A percentile compares a stretch with the other conserved stretches of the same genome.
These are phyloP conservation scores for Talaromyces ruber DNA, from an alignment of 495 filamentous ascomycete genomes.

Conservation along the genomic window DNA sequence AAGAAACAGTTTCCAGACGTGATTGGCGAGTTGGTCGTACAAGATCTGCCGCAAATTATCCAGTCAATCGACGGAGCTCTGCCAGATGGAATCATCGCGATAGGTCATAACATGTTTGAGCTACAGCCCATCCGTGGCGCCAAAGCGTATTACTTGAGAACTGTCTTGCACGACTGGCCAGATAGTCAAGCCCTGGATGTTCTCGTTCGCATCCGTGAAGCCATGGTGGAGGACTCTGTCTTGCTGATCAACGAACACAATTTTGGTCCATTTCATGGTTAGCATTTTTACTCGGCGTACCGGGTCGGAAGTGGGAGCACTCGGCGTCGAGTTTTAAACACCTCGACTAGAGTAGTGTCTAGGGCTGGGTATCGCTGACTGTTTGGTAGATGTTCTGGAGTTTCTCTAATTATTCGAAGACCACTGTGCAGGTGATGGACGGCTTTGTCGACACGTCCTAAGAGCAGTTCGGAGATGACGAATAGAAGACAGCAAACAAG, in stretches of 20 bases:
- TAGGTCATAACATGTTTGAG: neutral
- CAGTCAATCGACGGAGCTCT: neutral
- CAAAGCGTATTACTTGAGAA: neutral
- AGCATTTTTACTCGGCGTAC: neutral
- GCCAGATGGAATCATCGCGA: neutral
- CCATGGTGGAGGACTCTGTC: neutral
- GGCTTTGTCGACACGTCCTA: constrained; percentile 11
- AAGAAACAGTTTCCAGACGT: neutral
- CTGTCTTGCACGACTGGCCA: neutral
- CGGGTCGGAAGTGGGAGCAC: neutral
- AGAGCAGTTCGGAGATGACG: constrained; percentile 11
- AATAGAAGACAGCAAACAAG: constrained; percentile 17
- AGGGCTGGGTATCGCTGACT: neutral
- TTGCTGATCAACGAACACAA: neutral
- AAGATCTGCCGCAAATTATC: neutral
- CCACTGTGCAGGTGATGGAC: constrained; percentile 14
- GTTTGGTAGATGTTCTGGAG: neutral
- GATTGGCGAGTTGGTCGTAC: neutral
- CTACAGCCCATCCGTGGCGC: neutral
- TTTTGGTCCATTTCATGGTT: neutral
- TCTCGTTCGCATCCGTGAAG: neutral
- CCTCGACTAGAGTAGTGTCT: neutral
- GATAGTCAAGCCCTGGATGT: neutral
- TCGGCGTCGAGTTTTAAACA: neutral
- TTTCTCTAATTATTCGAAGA: constrained; percentile 8